Base-by-base conservation (phyloP, 2,329 filamentous ascomycete genomes). In the Aspergillus sergii region DNA sequence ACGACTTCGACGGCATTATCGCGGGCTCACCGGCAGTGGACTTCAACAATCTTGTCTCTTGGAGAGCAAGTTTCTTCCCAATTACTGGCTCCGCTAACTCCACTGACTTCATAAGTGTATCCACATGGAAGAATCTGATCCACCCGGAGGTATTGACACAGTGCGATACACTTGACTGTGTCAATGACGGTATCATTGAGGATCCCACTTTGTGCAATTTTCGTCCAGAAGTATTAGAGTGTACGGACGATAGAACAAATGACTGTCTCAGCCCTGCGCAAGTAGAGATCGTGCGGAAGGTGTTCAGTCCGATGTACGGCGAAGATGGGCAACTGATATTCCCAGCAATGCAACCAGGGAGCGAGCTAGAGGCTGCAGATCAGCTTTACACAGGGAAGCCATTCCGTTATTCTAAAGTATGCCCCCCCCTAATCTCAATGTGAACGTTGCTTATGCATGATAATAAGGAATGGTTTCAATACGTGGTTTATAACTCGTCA, bases 101-200 rank as follows among this genome's bases (percentile, higher is more conserved):
- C 39, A 6, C 61, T 21, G 67, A 57, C 5, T 68, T 69, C 50
- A 62, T 75, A 14, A 66, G 64, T 2, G 19, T 58, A 19, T 62
- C 61, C 2, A 64, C 72, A 56, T 76, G 72, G n/a, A 86, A 85
- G 75, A 64, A 76, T 0, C 66, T 78, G 0, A 79, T 88, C 10
- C 78, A 73, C 4, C 73, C 73, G 0, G 81, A 83, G 57, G 77
- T 86, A 2, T 62, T 82, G 3, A 72, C 69, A n/a, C 84, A 86
- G 69, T 86, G 85, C 66, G 85, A 87, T 65, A 70, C 59, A 1
- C 72, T 81, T 28, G 85, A 86, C 63, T 84, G 84, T 1, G 72
- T 84, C 0, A 65, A 72, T 1, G 85, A 87, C 62, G 79, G 78
- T 19, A 84, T 86, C 61, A 76, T 87, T 48, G 82, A 81, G 58